A percentile compares a stretch with the other conserved stretches of the same genome.
phyloP scores from a whole-genome alignment of 2,329 filamentous ascomycete species.

The Sclerotinia sclerotiorum region DNA sequence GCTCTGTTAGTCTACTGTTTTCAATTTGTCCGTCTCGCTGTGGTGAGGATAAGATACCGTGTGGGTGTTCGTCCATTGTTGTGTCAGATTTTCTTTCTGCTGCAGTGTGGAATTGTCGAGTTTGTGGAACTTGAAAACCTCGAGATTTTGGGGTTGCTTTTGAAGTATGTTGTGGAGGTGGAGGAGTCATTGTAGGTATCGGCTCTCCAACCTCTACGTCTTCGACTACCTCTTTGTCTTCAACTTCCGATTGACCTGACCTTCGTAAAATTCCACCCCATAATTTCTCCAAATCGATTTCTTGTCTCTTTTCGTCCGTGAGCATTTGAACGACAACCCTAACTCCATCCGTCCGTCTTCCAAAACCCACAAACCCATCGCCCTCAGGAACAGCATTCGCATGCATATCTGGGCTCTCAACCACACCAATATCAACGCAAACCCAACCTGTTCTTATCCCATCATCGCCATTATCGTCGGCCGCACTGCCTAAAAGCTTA shows the following conservation, averaged over 20 bases:
- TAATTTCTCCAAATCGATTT: constrained; percentile 65
- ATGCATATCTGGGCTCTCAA: constrained; percentile 53
- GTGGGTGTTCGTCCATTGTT: constrained; percentile 7
- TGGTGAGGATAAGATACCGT: constrained; percentile 14
- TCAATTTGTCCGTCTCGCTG: constrained; percentile 18
- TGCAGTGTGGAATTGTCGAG: constrained; percentile 27
- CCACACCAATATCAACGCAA: constrained; percentile 81
- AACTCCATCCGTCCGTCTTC: constrained; percentile 55
- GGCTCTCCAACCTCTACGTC: background rate
- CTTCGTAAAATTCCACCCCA: constrained; percentile 47
- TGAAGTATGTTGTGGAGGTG: background rate
- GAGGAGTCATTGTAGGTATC: background rate
- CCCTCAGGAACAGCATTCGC: constrained; percentile 48
- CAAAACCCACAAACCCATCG: constrained; percentile 73
- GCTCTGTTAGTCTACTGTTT: constrained; percentile 22
- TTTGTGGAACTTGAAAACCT: constrained; percentile 23
- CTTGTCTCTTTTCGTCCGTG: constrained; percentile 66
- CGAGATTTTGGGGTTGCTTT: background rate
- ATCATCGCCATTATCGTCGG: constrained; percentile 68
- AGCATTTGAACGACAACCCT: constrained; percentile 71
- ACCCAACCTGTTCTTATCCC: constrained; percentile 94
- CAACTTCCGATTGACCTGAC: constrained; percentile 23
- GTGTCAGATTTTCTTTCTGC: background rate
- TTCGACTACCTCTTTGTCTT: constrained; percentile 17
- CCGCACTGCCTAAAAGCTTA: constrained; percentile 72